Evolutionary conservation across 2,329 filamentous ascomycete species (phyloP).

Genomic region (Fusarium sp.): DNA sequence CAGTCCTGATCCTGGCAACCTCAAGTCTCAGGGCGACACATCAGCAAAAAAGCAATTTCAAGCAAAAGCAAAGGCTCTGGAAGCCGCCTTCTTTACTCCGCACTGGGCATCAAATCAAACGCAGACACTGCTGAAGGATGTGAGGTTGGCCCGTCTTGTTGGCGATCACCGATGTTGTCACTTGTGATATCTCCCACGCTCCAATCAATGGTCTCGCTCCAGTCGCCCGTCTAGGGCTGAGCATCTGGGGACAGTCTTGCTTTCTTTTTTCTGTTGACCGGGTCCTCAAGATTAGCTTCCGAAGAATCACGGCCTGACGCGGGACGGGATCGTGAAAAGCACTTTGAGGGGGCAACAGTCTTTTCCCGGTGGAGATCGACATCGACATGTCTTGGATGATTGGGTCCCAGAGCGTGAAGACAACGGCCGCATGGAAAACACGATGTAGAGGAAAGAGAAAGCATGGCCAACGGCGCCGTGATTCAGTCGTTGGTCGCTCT

Average conservation of each 20-base stretch:
- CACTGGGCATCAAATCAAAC: conserved; percentile 6
- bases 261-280: conserved; percentile 11
- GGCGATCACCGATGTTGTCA: conserved; percentile 26
- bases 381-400: neutral
- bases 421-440: neutral
- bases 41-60: conserved; percentile 9
- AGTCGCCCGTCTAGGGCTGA: neutral
- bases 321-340: conserved; percentile 8
- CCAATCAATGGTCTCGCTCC: conserved; percentile 4
- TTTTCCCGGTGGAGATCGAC: conserved; percentile 6
- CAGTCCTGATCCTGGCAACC: conserved; percentile 6
- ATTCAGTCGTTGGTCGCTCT: neutral
- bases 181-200: conserved; percentile 26
- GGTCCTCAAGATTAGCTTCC: neutral
- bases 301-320: conserved; percentile 10
- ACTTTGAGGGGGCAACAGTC: neutral
- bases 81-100: conserved; percentile 1
- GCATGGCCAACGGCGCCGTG: conserved; percentile 1
- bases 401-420: neutral
- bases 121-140: conserved; percentile 5
- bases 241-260: conserved; percentile 12
- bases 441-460: neutral
- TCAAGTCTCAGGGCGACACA: conserved; percentile 8
- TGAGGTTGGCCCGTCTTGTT: conserved; percentile 1
- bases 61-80: conserved; percentile 2